Evolutionary conservation across 805 yeast species (phyloP).

Genomic region (Teunomyces stri): DNA sequence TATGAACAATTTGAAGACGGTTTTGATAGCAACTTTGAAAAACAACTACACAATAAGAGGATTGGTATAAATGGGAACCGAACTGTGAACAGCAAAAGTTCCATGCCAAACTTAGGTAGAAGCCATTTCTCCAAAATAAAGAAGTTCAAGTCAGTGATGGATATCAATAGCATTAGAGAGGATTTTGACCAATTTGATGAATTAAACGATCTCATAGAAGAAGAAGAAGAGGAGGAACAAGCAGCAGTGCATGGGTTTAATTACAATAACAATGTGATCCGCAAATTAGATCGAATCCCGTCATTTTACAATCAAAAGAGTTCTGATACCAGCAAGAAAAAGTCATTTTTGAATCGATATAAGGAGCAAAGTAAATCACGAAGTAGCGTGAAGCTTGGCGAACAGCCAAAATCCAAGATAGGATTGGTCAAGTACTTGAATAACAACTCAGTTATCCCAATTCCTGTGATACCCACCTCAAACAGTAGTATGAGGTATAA

Average conservation of each 20-base stretch:
- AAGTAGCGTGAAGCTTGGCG: neutral
- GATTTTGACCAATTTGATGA: conserved; percentile 9
- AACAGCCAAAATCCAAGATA: conserved; percentile 13
- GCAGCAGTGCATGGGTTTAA: conserved; percentile 24
- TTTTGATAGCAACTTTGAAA: conserved; percentile 21
- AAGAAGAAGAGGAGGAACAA: conserved; percentile 11
- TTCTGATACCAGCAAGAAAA: conserved; percentile 14
- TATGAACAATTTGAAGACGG: conserved; percentile 38
- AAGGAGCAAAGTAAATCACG: conserved; percentile 9
- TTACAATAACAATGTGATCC: conserved; percentile 31
- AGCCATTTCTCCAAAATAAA: conserved; percentile 11
- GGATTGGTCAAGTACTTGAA: conserved; percentile 33
- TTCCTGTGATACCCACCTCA: conserved; percentile 13
- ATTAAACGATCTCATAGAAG: conserved; percentile 5
- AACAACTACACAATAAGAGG: neutral
- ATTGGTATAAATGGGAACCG: neutral
- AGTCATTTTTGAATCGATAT: conserved; percentile 29
- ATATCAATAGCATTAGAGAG: conserved; percentile 15
- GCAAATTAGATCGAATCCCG: conserved; percentile 41
- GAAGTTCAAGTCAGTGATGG: conserved; percentile 35
- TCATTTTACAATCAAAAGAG: conserved; percentile 29
- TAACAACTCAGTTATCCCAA: conserved; percentile 11
- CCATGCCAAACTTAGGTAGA: conserved; percentile 20
- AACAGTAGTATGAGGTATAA: conserved; percentile 51
- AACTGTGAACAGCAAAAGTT: conserved; percentile 11